Evolutionary conservation across 495 filamentous ascomycete genomes (phyloP), one percentile per base, ranked within the genome.

Genomic region (Echria macrotheca): DNA sequence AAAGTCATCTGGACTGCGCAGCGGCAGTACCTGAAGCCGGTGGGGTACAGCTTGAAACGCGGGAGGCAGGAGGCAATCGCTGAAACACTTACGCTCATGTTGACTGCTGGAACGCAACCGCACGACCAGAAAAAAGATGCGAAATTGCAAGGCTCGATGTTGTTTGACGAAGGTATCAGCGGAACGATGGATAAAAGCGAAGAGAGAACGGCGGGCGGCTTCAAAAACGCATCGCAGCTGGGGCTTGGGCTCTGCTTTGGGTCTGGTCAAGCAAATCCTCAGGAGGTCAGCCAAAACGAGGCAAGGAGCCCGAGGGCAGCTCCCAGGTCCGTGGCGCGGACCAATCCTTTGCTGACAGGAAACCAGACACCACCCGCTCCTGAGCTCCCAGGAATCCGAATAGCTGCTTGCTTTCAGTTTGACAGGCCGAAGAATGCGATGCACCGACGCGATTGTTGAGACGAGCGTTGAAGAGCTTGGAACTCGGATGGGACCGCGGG

Each of bases 31-130:
- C 26, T 26, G 25, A 44, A n/a, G 19, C 28, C 42, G 29, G 54
- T 41, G 44, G 54, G 32, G 29, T 28, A 23, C 25, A 25, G 36
- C 9, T 40, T 47, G 32, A 48, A 56, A 56, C 26, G 25, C 38
- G 39, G 52, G 36, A 37, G 32, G 44, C 25, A 49, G 10, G 36
- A 28, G 24, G 49, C 29, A 40, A 5, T 23, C 17, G 32, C 36
- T 49, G 52, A 49, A 64, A 57, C 59, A 72, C 71, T 69, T 48
- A 74, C 71, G 64, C 70, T 73, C 71, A 74, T 74, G 62, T 68
- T 60, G 43, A 44, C 23, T 37, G 19, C 49, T 12, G 52, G 33
- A 40, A 40, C 45, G 51, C 50, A 33, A 21, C 35, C n/a, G 54
- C 48, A 29, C 36, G 37, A 19, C 17, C 17, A 32, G 23, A n/a